Percentiles rank a stretch among this genome's conserved stretches.
Evolutionary conservation across 331 rosid species (phyloP).

Genomic region (Stylosanthes scabra): DNA sequence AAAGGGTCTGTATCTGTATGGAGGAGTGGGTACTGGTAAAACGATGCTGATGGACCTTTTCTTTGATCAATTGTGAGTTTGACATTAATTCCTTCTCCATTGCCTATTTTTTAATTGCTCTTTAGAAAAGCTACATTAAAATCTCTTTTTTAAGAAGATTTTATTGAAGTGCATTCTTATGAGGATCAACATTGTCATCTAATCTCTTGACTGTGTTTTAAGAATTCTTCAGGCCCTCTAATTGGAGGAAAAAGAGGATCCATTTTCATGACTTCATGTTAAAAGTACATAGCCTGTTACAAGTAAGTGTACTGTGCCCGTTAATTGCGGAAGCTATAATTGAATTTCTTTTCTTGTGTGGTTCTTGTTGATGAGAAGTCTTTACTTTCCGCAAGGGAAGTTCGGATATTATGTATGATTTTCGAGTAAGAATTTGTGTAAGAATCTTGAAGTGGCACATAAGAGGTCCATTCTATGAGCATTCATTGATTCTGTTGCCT

Average conservation of each 20-base stretch:
- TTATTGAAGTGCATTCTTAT: conserved; percentile 36
- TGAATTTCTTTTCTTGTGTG: conserved; percentile 20
- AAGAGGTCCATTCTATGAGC: conserved; percentile 31
- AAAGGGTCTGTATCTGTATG: conserved; percentile 90
- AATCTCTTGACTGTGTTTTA: conserved; percentile 31
- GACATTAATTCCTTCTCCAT: conserved; percentile 28
- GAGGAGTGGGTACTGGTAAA: conserved; percentile 99
- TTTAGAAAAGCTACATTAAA: neutral
- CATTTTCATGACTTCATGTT: conserved; percentile 99
- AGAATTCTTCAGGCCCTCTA: conserved; percentile 63
- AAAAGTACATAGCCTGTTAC: conserved; percentile 88
- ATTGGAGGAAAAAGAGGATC: conserved; percentile 92
- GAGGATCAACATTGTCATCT: conserved; percentile 29
- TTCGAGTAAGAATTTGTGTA: conserved; percentile 18
- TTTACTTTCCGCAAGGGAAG: neutral
- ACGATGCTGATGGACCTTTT: conserved; percentile 99
- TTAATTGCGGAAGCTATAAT: conserved; percentile 2
- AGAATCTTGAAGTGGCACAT: neutral
- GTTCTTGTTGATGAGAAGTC: conserved; percentile 3
- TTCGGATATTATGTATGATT: conserved; percentile 12
- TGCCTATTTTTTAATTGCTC: conserved; percentile 8
- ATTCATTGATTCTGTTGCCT: conserved; percentile 18
- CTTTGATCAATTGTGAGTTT: conserved; percentile 86
- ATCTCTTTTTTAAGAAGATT: conserved; percentile 33
- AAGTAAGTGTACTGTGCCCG: conserved; percentile 60